Base-by-base conservation (phyloP, 2,329 filamentous ascomycete genomes). In the Epichloe brachyelytri region DNA sequence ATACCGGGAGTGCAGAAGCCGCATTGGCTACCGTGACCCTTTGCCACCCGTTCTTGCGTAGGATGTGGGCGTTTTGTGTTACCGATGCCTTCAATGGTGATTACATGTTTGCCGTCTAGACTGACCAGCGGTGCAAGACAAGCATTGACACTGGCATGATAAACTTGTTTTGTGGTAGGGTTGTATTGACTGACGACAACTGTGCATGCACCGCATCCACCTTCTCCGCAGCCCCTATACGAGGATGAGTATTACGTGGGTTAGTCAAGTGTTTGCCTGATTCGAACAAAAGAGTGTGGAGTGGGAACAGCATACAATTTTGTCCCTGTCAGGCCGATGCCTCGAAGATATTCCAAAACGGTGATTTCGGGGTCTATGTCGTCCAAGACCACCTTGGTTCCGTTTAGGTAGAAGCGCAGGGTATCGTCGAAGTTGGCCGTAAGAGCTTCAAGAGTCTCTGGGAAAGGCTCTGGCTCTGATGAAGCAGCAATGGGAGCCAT, bases 1-100 rank as follows among this genome's bases (percentile, higher is more conserved):
- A 98, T 97, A 2, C 93, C 93, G 4, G 93, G 93, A 0, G 93
- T 97, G 63, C 93, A 98, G 69, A 98, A 98, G 1, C 90, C 78
- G 53, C 78, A 98, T 66, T 98, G 91, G 59, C 88, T 95, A 46
- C 93, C 93, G 70, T 95, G 93, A 34, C 85, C 80, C 68, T 86
- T 86, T 17, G 93, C 91, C 60, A 98, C 86, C 46, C 93, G 79
- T 70, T 97, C 89, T 65, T 97, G 93, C 3, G 85, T 75, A 2
- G 91, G 87, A 71, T 98, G 93, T 5, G 93, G 93, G 41, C 77
- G 80, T 65, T 93, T 85, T 30, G 87, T 83, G 64, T 85, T 87
- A 11, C 93, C 93, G 60, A 98, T 96, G 6, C 93, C 93, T 69
- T 98, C 93, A 40, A 98, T 84, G 3, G 93, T 98, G 63, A 98